Percentiles rank a stretch among this genome's conserved stretches.
Evolutionary conservation across 805 yeast genomes (phyloP).

Genomic region (Isabelozyma gotoi): DNA sequence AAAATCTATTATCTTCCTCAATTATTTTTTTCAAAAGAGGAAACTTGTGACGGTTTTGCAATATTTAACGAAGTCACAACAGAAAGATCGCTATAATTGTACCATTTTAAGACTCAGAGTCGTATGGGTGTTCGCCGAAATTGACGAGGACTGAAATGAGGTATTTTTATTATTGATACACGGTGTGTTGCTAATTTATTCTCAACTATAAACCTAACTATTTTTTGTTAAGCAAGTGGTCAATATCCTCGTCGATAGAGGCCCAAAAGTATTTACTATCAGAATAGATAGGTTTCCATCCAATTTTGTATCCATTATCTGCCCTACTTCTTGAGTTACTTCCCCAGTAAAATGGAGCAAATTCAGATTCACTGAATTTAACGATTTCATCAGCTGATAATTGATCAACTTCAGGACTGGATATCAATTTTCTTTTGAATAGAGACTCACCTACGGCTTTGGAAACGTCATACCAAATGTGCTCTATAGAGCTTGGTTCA

Average conservation of each 20-base stretch:
- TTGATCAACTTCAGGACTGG: slow-evolving; percentile 12
- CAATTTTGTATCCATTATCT: slow-evolving; percentile 22
- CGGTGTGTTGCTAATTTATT: background rate
- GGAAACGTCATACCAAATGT: slow-evolving; percentile 28
- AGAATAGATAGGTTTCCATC: slow-evolving; percentile 24
- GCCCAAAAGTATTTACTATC: slow-evolving; percentile 13
- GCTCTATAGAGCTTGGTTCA: slow-evolving; percentile 15
- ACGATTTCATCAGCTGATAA: slow-evolving; percentile 13
- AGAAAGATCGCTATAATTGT: too few relatives aligned
- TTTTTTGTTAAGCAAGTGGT: slow-evolving; percentile 5
- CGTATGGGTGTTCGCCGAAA: too few relatives aligned
- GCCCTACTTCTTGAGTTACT: slow-evolving; percentile 26
- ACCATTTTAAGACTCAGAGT: too few relatives aligned
- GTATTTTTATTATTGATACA: too few relatives aligned
- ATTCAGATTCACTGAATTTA: slow-evolving; percentile 9
- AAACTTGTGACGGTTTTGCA: too few relatives aligned
- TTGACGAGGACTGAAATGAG: too few relatives aligned
- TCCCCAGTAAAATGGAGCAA: slow-evolving; percentile 23
- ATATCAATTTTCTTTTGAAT: slow-evolving; percentile 10
- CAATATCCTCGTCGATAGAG: slow-evolving; percentile 16
- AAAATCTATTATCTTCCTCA: too few relatives aligned
- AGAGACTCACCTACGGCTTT: slow-evolving; percentile 18
- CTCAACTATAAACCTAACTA: background rate
- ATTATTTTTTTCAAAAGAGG: too few relatives aligned
- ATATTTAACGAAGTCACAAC: too few relatives aligned